These are phyloP conservation scores for Rhynchospora tenuis DNA, from an alignment of 176 grass and related monocot genomes.

Conservation along the genomic window DNA sequence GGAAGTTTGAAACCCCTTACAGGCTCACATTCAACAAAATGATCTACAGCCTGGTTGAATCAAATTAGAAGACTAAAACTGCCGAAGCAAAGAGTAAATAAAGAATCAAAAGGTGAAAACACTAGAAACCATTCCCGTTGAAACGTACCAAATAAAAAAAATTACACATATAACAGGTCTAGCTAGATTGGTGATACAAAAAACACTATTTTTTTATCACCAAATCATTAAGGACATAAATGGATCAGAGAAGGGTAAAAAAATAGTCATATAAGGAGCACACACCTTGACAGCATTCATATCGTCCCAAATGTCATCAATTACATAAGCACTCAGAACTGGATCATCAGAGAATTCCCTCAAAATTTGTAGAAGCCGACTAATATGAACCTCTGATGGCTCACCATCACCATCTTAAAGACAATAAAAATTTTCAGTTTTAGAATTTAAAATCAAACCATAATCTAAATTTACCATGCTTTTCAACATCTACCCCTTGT, in stretches of 20 bases:
- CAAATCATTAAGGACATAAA: neutral
- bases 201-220: neutral
- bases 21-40: neutral
- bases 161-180: neutral
- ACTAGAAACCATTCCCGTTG: neutral
- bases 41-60: neutral
- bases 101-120: neutral
- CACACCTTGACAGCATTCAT: conserved; percentile 98
- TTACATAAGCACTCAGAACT: conserved; percentile 86
- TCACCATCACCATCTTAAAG: conserved; percentile 69
- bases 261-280: conserved; percentile 19
- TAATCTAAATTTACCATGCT: conserved; percentile 2
- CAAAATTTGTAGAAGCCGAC: conserved; percentile 88
- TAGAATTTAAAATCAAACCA: neutral
- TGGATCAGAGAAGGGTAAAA: conserved; percentile 6
- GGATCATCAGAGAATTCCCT: conserved; percentile 95
- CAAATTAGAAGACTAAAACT: neutral
- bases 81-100: neutral
- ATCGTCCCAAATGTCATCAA: conserved; percentile 99
- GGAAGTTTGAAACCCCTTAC: neutral
- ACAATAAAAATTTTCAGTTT: conserved; percentile 14
- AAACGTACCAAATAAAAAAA: neutral
- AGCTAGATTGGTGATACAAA: neutral
- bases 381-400: conserved; percentile 78
- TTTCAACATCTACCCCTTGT: neutral